phyloP scores from a whole-genome alignment of 495 filamentous ascomycete species.

The Penicillium bialowiezense region DNA sequence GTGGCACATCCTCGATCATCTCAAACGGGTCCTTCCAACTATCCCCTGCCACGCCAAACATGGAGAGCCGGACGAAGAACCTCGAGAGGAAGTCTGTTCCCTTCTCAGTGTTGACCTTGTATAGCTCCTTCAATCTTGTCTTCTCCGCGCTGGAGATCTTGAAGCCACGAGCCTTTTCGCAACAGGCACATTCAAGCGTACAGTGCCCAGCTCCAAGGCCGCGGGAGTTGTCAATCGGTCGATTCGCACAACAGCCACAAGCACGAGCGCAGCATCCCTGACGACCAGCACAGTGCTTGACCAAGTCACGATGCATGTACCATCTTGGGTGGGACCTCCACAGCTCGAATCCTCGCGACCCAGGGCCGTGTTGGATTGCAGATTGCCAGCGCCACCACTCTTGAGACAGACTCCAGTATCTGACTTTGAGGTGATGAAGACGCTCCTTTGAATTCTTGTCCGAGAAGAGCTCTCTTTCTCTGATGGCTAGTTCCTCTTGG shows the following conservation, averaged over 20 bases:
- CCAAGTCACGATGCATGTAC: constrained; percentile 3
- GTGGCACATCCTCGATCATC: too few species aligned
- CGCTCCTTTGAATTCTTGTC: not conserved
- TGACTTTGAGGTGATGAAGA: not conserved
- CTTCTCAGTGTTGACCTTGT: not conserved
- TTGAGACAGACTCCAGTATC: not conserved
- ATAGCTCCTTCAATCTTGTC: not conserved
- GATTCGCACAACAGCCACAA: not conserved
- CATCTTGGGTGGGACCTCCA: constrained; percentile 7
- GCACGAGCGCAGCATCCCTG: constrained; percentile 1
- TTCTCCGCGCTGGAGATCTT: not conserved
- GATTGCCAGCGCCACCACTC: not conserved
- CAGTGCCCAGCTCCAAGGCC: constrained; percentile 2
- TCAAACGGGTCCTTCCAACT: too few species aligned
- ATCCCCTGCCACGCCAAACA: too few species aligned
- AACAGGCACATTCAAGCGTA: constrained; percentile 7
- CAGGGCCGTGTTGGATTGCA: not conserved
- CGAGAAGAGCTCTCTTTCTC: not conserved
- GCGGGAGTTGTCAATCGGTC: not conserved
- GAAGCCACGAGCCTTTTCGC: constrained; percentile 1
- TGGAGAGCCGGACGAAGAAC: not conserved
- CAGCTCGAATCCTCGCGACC: not conserved
- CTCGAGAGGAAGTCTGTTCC: not conserved
- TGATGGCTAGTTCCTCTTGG: not conserved
- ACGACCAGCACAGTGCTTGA: constrained; percentile 1